phyloP scores from a whole-genome alignment of 2,329 filamentous ascomycete species.

The Sclerotinia nivalis region DNA sequence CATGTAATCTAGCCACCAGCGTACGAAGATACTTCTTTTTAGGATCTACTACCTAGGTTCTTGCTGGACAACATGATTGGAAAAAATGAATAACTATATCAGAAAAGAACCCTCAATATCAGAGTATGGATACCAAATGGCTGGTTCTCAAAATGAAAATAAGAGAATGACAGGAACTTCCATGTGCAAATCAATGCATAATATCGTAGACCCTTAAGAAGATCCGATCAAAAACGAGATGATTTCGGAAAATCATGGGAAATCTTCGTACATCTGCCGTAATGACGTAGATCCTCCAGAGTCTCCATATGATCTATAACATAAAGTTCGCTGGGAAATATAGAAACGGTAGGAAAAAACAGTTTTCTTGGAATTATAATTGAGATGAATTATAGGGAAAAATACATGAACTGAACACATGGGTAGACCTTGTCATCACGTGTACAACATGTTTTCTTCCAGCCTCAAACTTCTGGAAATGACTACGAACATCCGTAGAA shows the following conservation, averaged over 20 bases:
- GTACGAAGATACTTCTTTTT: constrained; percentile 15
- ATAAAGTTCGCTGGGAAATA: neutral
- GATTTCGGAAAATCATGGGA: constrained; percentile 10
- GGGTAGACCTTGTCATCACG: constrained; percentile 20
- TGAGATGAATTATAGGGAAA: neutral
- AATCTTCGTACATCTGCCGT: constrained; percentile 20
- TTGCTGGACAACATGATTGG: neutral
- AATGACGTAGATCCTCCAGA: constrained; percentile 22
- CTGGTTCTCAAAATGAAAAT: neutral
- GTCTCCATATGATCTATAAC: neutral
- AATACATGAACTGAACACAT: neutral
- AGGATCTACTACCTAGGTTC: neutral
- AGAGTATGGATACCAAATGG: neutral
- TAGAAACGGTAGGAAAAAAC: neutral
- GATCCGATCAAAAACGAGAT: constrained; percentile 3
- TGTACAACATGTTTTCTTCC: neutral
- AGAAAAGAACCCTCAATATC: neutral
- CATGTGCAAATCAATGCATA: constrained; percentile 24
- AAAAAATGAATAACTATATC: neutral
- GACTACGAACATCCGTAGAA: neutral
- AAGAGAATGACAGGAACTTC: constrained; percentile 11
- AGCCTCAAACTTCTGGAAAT: neutral
- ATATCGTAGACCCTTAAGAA: constrained; percentile 10
- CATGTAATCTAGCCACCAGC: constrained; percentile 12
- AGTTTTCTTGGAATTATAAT: neutral